Conservation (phyloP, 2,329 filamentous ascomycete genomes). For the Trichoderma atroviride region DNA sequence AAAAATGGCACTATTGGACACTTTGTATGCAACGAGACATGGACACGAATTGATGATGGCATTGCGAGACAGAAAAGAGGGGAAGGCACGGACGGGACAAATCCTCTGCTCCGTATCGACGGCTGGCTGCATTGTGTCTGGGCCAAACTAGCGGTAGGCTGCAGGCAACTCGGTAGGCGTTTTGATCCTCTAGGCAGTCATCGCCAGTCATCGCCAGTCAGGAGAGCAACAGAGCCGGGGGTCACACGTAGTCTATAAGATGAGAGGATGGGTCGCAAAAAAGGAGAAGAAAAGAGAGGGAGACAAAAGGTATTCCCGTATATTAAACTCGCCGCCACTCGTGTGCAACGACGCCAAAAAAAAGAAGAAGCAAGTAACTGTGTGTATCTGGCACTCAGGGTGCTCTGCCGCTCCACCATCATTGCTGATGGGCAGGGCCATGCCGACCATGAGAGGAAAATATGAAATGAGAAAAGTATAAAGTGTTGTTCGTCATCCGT, state of each 20-base stretch:
- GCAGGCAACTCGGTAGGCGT: neutral
- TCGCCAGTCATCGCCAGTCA: neutral
- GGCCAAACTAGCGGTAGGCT: neutral
- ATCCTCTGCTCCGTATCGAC: neutral
- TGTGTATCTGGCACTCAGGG: slow-evolving; percentile 11
- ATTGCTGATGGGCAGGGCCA: neutral
- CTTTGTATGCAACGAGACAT: neutral
- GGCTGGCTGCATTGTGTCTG: neutral
- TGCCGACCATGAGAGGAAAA: neutral
- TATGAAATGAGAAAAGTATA: neutral
- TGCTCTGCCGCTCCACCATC: slow-evolving; percentile 7
- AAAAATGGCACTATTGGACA: neutral
- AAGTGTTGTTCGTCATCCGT: neutral
- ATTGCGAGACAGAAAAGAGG: neutral
- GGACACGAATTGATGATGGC: neutral
- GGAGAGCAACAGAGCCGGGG: neutral
- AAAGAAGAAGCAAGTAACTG: neutral
- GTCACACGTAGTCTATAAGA: neutral
- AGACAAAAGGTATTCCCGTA: neutral
- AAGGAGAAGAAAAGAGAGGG: neutral
- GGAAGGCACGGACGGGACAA: neutral
- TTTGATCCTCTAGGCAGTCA: neutral
- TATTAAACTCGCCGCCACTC: slow-evolving; percentile 9
- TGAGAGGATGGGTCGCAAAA: neutral
- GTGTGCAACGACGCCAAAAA: neutral